Evolutionary conservation across 1,284 basidiomycete genomes (phyloP).

Genomic region (Cronartium quercuum): DNA sequence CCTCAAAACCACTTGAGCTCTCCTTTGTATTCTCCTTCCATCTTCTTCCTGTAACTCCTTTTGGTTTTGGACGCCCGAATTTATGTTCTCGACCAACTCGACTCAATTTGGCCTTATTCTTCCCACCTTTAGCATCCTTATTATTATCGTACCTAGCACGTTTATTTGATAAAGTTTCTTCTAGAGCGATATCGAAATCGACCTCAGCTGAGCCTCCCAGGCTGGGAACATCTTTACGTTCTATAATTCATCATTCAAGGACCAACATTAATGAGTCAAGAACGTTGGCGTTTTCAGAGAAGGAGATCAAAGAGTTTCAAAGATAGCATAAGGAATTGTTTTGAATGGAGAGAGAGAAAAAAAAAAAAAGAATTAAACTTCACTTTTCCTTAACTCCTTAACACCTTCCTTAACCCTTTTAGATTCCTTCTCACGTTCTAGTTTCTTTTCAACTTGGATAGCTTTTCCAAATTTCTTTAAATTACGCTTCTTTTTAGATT

Average conservation of each 20-base stretch:
- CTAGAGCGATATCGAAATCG: conserved; percentile 35
- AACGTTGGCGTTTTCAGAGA: not conserved
- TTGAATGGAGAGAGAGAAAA: not conserved
- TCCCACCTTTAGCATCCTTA: not conserved
- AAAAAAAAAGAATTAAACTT: not conserved
- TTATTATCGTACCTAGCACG: conserved; percentile 1
- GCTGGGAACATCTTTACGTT: conserved; percentile 34
- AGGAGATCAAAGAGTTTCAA: not conserved
- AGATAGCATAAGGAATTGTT: not conserved
- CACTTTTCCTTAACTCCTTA: conserved; percentile 37
- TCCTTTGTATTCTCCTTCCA: conserved; percentile 39
- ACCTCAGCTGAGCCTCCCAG: conserved; percentile 12
- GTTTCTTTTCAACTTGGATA: conserved; percentile 34
- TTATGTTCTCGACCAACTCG: conserved; percentile 24
- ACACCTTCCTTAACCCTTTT: conserved; percentile 37
- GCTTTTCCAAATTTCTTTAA: conserved; percentile 39
- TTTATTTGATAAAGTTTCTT: conserved; percentile 29
- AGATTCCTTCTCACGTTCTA: conserved; percentile 26
- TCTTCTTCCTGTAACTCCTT: conserved; percentile 30
- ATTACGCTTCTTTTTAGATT: conserved; percentile 29
- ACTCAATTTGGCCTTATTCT: conserved; percentile 14
- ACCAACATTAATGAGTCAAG: not conserved
- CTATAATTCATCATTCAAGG: not conserved
- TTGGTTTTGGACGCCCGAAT: conserved; percentile 38
- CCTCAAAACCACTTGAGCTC: conserved; percentile 15